Percentiles rank a stretch among this genome's conserved stretches.
These are phyloP conservation scores for Clavispora fructus DNA, from an alignment of 805 yeast species.

Conservation along the genomic window DNA sequence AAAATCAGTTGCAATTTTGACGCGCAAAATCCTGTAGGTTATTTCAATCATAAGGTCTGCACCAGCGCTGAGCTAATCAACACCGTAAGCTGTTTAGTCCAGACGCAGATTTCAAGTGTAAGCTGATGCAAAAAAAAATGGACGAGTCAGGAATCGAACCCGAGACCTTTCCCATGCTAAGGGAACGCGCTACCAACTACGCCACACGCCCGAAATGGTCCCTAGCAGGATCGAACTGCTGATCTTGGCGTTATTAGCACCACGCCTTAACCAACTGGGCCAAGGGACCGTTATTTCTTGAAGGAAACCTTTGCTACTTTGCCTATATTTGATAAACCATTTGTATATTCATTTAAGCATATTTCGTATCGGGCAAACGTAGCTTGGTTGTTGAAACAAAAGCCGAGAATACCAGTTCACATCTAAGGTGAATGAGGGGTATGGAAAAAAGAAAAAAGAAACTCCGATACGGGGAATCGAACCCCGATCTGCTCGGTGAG, in stretches of 20 bases:
- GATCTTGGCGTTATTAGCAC: constrained; percentile 60
- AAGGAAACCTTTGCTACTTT: too few species aligned
- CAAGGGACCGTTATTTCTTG: constrained; percentile 36
- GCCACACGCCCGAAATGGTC: constrained; percentile 45
- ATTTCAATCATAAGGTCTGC: too few species aligned
- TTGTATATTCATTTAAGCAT: too few species aligned
- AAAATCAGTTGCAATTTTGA: background rate
- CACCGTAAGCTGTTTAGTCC: too few species aligned
- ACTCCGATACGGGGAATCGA: constrained; percentile 18
- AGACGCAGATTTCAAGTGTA: too few species aligned
- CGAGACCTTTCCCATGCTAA: constrained; percentile 61
- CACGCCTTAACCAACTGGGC: constrained; percentile 53
- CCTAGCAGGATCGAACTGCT: constrained; percentile 88
- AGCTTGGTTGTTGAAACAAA: too few species aligned
- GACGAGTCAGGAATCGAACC: constrained; percentile 77
- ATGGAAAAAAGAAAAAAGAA: constrained; percentile 2
- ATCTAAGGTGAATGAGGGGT: too few species aligned
- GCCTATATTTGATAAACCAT: too few species aligned
- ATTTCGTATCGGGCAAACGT: too few species aligned
- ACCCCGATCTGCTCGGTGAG: constrained; percentile 20
- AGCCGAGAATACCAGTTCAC: too few species aligned
- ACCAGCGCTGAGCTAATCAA: too few species aligned
- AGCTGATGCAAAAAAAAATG: constrained; percentile 29
- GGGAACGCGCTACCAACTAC: constrained; percentile 20
- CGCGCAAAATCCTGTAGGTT: background rate